Evolutionary conservation across 352 stramenopile species (phyloP), one percentile per base, ranked within the genome.

Genomic region (Pythium insidiosum): DNA sequence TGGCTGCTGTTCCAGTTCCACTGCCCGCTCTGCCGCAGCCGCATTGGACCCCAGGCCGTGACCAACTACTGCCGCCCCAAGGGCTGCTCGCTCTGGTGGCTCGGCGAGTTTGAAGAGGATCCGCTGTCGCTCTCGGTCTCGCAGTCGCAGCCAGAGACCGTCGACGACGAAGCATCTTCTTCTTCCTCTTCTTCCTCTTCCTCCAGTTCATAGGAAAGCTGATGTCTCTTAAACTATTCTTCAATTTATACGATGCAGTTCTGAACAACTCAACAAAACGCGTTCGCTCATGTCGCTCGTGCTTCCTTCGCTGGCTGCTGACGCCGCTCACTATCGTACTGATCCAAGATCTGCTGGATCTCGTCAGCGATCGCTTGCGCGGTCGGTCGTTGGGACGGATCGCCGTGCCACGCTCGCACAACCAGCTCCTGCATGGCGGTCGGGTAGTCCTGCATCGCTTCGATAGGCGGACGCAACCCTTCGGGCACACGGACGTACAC

Each of bases 1-100:
- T 88, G 76, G 76, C 57, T 88, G 9, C 40, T 82, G 26, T 80
- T 84, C 50, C 56, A 87, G 49, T 79, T 72, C 50, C 68, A 84
- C 30, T 89, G 76, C 36, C 76, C 76, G 9, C 47, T 86, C 28
- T 89, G 76, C 50, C 64, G 76, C 43, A 61, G 54, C 21, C 74
- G 59, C 15, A 61, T 84, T 21, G 68, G 71, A 13, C 62, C 66
- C 5, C 47, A 62, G 18, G 71, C 69, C 11, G 62, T 79, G 50
- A 83, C 61, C 18, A 84, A 77, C 43, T 83, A 69, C 43, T 87
- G 69, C 44, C 53, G 67, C 12, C 61, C 64, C 12, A 84, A 79
- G 51, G 47, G 66, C 20, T 56, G 73, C 29, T 61, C 73, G 38
- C 71, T 81, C 52, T 87, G 74, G 74, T 87, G 74, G 74, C 56